These are phyloP conservation scores for Pisolithus albus DNA, from an alignment of 768 basidiomycete genomes.

Conservation along the genomic window DNA sequence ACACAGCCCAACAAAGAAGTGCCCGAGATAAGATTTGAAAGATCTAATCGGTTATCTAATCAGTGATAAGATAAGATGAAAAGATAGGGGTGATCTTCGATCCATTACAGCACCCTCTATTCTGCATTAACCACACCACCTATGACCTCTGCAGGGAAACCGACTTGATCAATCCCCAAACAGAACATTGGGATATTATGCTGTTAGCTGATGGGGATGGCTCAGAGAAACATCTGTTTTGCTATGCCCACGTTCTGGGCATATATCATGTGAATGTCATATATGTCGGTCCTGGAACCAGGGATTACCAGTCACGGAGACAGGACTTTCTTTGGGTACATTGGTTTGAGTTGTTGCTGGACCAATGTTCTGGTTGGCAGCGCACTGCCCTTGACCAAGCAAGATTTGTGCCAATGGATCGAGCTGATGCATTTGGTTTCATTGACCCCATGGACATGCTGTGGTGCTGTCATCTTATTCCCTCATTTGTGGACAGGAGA, in stretches of 20 bases:
- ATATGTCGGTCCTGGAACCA: background rate
- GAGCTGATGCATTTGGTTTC: background rate
- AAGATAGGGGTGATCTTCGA: no score
- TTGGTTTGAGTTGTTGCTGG: background rate
- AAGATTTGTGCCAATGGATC: background rate
- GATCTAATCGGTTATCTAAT: no score
- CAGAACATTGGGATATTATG: no score
- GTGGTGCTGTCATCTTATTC: background rate
- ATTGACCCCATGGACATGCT: constrained; percentile 1
- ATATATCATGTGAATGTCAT: background rate
- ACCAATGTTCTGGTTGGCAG: background rate
- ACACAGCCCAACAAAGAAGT: no score
- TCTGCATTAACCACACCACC: no score
- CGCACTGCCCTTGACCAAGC: background rate
- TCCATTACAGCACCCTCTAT: no score
- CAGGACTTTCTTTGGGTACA: constrained; percentile 2
- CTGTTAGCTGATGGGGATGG: no score
- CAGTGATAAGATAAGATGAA: no score
- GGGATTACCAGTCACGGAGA: background rate
- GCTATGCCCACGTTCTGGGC: background rate
- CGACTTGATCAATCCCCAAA: no score
- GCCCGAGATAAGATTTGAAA: no score
- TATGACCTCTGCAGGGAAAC: no score
- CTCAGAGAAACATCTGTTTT: background rate
- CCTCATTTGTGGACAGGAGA: background rate